Conservation (phyloP, 2,329 filamentous ascomycete genomes). For the Aspergillus unguis region DNA sequence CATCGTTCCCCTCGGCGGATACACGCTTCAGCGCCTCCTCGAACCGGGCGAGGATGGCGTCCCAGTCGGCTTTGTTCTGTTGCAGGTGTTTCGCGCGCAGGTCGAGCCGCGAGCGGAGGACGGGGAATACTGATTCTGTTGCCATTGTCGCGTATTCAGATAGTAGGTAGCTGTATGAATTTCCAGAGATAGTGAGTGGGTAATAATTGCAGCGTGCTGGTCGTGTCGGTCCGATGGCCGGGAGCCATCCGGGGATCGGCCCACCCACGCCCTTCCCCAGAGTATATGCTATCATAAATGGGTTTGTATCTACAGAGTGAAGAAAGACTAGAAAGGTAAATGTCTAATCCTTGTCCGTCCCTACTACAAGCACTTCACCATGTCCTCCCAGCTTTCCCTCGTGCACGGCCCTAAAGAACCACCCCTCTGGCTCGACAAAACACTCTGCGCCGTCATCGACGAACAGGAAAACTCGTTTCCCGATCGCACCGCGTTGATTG, state of each 20-base stretch:
- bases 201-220: neutral
- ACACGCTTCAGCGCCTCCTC: conserved; percentile 27
- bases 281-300: neutral
- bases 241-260: conserved; percentile 7
- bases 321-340: too few relatives aligned
- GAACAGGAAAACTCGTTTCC: conserved; percentile 17
- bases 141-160: conserved; percentile 7
- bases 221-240: conserved; percentile 7
- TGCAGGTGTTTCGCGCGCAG: conserved; percentile 19
- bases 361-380: neutral
- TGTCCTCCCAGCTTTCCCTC: conserved; percentile 3
- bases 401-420: conserved; percentile 23
- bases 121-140: conserved; percentile 17
- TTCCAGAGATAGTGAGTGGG: neutral
- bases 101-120: conserved; percentile 17
- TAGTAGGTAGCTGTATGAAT: neutral
- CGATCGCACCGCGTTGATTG: conserved; percentile 11
- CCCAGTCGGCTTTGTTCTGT: conserved; percentile 24
- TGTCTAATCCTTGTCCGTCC: neutral
- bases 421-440: conserved; percentile 17
- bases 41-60: conserved; percentile 33
- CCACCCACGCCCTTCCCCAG: conserved; percentile 8
- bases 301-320: neutral
- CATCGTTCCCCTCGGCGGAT: conserved; percentile 28
- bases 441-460: conserved; percentile 20